phyloP scores from a whole-genome alignment of 225 moss, liverwort and hornwort genomes.

The Pleurozium schreberi region DNA sequence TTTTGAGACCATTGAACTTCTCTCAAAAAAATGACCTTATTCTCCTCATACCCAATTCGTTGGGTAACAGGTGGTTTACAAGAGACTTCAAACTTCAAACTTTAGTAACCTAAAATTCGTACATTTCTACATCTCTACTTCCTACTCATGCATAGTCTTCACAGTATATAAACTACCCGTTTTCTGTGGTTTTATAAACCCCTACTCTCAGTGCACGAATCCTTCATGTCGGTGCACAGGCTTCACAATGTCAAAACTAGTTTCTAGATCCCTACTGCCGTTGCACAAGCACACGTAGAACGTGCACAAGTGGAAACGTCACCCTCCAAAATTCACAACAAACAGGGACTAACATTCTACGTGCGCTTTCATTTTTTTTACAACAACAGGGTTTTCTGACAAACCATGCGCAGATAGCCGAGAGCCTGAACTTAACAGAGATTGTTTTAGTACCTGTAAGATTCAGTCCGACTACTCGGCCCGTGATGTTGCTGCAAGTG shows the following conservation, averaged over 20 bases:
- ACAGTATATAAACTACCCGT: neutral
- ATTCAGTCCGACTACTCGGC: constrained; percentile 17
- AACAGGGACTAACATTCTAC: neutral
- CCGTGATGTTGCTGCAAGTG: constrained; percentile 14
- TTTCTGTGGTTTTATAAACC: neutral
- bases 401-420: neutral
- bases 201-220: neutral
- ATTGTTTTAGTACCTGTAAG: constrained; percentile 7
- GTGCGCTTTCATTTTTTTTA: neutral
- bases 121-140: neutral
- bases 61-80: neutral
- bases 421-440: neutral
- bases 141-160: neutral
- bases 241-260: no score
- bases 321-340: neutral
- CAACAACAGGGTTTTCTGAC: neutral
- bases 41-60: neutral
- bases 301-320: neutral
- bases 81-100: neutral
- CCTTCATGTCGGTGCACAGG: neutral
- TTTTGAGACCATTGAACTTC: neutral
- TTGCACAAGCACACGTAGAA: neutral
- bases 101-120: neutral
- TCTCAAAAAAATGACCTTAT: neutral
- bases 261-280: neutral